phyloP scores from a whole-genome alignment of 2,329 filamentous ascomycete genomes.

The Daldinia sp. region DNA sequence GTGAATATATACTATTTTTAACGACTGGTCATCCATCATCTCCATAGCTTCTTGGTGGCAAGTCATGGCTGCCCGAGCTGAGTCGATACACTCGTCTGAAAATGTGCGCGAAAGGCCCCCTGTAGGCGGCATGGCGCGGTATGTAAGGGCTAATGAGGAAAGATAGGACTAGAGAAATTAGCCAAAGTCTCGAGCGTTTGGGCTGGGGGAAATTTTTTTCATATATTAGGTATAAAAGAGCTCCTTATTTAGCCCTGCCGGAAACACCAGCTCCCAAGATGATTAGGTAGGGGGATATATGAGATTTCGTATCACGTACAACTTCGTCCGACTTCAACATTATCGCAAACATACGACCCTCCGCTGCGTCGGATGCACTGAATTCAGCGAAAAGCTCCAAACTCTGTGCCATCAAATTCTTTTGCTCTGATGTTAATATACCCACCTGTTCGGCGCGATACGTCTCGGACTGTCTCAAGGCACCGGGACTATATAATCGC shows the following conservation, averaged over 20 bases:
- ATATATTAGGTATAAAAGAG: too few relatives aligned
- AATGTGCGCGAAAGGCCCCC: conserved; percentile 48
- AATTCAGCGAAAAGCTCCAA: conserved; percentile 39
- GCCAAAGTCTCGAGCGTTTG: background rate
- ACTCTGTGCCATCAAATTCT: conserved; percentile 45
- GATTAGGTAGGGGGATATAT: background rate
- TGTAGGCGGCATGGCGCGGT: conserved; percentile 52
- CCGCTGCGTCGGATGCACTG: conserved; percentile 30
- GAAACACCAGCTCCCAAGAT: background rate
- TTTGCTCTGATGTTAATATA: conserved; percentile 45
- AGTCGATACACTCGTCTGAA: conserved; percentile 52
- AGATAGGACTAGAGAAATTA: conserved; percentile 44
- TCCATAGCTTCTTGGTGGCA: conserved; percentile 53
- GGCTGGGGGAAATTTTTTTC: too few relatives aligned
- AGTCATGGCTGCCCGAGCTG: conserved; percentile 52
- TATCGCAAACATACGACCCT: conserved; percentile 47
- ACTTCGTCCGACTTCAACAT: conserved; percentile 53
- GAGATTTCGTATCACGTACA: background rate
- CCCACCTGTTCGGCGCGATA: conserved; percentile 48
- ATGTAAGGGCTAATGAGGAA: conserved; percentile 53
- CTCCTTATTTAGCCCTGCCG: background rate
- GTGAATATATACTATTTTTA: conserved; percentile 54
- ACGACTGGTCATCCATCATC: conserved; percentile 48
- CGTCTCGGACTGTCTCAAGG: conserved; percentile 48
- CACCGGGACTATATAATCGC: conserved; percentile 58